These are phyloP conservation scores for Ceratocystis papillata DNA, from an alignment of 2,329 filamentous ascomycete species.

Conservation along the genomic window DNA sequence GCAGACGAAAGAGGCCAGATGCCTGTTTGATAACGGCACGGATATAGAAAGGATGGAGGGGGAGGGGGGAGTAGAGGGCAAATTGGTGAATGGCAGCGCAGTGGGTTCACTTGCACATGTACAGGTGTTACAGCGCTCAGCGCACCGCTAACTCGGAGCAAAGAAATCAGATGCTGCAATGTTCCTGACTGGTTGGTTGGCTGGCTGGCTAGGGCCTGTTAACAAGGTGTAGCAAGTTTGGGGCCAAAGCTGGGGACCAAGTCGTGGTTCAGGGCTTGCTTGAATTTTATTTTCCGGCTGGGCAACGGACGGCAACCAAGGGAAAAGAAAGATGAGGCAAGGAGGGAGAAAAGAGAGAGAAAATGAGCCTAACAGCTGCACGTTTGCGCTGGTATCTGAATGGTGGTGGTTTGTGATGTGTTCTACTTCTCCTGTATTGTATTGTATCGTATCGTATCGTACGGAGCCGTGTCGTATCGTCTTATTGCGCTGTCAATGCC, in stretches of 20 bases:
- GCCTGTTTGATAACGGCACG: neutral
- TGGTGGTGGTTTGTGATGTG: no score
- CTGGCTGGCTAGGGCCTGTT: neutral
- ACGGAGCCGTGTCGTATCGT: no score
- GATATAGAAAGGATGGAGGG: slow-evolving; percentile 9
- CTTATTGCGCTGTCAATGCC: no score
- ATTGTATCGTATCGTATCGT: no score
- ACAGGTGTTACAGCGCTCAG: no score
- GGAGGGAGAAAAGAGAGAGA: neutral
- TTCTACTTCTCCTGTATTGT: no score
- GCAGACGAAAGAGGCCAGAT: slow-evolving; percentile 1
- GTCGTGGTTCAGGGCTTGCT: neutral
- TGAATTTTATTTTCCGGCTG: slow-evolving; percentile 1
- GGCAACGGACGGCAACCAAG: neutral
- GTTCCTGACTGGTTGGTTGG: neutral
- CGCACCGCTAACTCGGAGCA: no score
- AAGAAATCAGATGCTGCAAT: neutral
- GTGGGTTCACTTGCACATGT: no score
- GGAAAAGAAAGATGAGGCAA: neutral
- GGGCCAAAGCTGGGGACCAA: neutral
- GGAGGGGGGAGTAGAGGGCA: neutral
- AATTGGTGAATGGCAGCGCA: neutral
- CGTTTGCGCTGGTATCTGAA: neutral
- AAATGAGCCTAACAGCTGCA: neutral
- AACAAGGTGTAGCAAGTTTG: neutral